These are phyloP conservation scores for Rhizoclosmatium sp. DNA, from an alignment of 192 early-diverging fungal genomes.

Conservation along the genomic window DNA sequence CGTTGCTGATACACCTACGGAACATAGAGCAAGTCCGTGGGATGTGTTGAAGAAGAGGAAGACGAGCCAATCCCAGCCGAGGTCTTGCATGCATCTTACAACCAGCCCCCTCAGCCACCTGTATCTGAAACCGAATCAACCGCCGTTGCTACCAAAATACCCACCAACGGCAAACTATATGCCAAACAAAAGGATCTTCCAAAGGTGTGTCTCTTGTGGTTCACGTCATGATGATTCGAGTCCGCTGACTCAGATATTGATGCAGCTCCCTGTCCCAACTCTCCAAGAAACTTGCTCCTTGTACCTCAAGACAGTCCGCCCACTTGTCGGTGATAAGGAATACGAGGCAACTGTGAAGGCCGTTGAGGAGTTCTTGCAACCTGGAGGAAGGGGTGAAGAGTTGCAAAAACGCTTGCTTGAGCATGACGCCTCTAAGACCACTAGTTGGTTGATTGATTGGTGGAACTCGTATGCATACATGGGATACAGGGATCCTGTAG, in stretches of 20 bases:
- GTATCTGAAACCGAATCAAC: slow-evolving; percentile 82
- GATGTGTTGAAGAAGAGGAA: neutral
- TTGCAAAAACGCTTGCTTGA: slow-evolving; percentile 84
- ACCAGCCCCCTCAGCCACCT: slow-evolving; percentile 66
- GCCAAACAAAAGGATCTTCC: neutral
- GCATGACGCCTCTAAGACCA: slow-evolving; percentile 73
- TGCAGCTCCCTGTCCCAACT: slow-evolving; percentile 81
- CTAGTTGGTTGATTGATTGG: slow-evolving; percentile 96
- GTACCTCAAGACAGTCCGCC: slow-evolving; percentile 81
- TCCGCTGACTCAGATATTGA: neutral
- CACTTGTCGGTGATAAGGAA: slow-evolving; percentile 69
- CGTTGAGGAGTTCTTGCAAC: slow-evolving; percentile 79
- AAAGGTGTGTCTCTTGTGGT: neutral
- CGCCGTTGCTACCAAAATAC: slow-evolving; percentile 71
- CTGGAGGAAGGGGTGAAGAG: slow-evolving; percentile 79
- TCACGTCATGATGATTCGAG: neutral
- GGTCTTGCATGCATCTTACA: slow-evolving; percentile 85
- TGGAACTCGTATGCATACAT: slow-evolving; percentile 85
- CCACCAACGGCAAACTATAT: neutral
- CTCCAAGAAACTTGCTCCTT: slow-evolving; percentile 78
- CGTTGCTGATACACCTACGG: neutral
- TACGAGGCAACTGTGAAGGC: slow-evolving; percentile 70
- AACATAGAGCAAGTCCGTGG: neutral
- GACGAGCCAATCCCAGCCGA: slow-evolving; percentile 82
- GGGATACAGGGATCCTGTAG: slow-evolving; percentile 93